These are phyloP conservation scores for Neonectria hederae DNA, from an alignment of 2,329 filamentous ascomycete genomes.

Conservation along the genomic window DNA sequence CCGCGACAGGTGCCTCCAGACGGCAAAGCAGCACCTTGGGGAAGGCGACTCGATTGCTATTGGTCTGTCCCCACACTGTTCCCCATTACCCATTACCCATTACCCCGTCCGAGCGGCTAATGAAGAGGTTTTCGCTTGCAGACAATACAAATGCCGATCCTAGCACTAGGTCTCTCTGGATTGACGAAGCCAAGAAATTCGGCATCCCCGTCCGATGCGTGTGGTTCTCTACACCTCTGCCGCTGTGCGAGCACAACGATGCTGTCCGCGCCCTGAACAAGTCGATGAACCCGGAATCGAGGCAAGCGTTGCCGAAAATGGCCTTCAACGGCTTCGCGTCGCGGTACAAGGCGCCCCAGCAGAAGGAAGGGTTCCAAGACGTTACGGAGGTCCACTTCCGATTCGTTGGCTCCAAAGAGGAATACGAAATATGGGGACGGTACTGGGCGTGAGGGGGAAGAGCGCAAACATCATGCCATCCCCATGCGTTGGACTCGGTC, in stretches of 20 bases:
- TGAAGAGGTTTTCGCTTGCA: conserved; percentile 46
- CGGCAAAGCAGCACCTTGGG: conserved; percentile 71
- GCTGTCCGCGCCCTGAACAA: conserved; percentile 77
- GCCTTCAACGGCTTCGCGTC: conserved; percentile 82
- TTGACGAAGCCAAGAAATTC: conserved; percentile 75
- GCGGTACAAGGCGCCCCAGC: conserved; percentile 76
- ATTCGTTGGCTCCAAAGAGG: conserved; percentile 75
- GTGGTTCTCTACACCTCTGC: conserved; percentile 78
- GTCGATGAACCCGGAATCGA: conserved; percentile 83
- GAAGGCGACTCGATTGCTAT: conserved; percentile 77
- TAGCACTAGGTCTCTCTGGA: conserved; percentile 81
- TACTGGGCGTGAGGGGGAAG: conserved; percentile 72
- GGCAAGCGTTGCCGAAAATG: conserved; percentile 76
- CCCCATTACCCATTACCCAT: conserved; percentile 21
- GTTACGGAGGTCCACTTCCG: conserved; percentile 79
- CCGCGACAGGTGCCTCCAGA: conserved; percentile 75
- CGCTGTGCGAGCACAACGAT: conserved; percentile 86
- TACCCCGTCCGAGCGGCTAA: conserved; percentile 25
- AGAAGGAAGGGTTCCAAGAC: conserved; percentile 85
- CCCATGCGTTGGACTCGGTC: conserved; percentile 25
- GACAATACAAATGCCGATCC: conserved; percentile 96
- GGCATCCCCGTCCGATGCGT: conserved; percentile 84
- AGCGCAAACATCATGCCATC: conserved; percentile 34
- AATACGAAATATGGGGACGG: conserved; percentile 76
- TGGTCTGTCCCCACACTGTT: conserved; percentile 63